Percentiles rank a stretch among this genome's conserved stretches.
Conservation (phyloP, 2,329 filamentous ascomycete species). For the Fusarium sp. region DNA sequence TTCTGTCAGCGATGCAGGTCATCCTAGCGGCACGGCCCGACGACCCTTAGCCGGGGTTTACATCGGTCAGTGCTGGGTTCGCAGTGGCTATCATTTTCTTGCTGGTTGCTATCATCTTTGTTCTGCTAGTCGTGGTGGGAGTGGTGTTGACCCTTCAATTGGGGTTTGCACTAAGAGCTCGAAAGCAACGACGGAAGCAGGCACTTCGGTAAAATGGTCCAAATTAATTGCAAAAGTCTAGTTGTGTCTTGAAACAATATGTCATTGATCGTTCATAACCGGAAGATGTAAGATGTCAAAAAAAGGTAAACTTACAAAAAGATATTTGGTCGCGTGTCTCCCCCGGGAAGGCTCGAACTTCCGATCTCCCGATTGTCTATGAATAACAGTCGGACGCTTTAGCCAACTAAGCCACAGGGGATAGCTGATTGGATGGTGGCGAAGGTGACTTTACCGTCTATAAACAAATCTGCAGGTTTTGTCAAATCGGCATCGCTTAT, state of each 20-base stretch:
- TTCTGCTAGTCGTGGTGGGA: not conserved
- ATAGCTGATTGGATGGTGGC: conserved; percentile 12
- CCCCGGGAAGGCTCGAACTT: conserved; percentile 51
- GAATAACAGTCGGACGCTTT: conserved; percentile 46
- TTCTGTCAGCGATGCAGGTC: not conserved
- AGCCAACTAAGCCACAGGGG: conserved; percentile 47
- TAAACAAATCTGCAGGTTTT: too few species aligned
- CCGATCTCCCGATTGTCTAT: conserved; percentile 49
- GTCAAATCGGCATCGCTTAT: too few species aligned
- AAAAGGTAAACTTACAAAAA: not conserved
- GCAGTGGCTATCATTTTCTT: not conserved
- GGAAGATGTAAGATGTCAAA: too few species aligned
- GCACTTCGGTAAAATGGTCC: too few species aligned
- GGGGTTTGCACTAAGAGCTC: not conserved
- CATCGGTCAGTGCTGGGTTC: not conserved
- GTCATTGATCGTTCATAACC: too few species aligned
- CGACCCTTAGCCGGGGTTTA: not conserved
- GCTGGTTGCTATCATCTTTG: not conserved
- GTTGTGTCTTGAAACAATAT: too few species aligned
- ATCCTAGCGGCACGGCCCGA: not conserved
- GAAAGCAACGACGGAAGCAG: not conserved
- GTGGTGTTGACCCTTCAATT: not conserved
- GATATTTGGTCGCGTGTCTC: conserved; percentile 9
- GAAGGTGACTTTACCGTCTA: too few species aligned
- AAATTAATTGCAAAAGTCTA: too few species aligned